A percentile compares a stretch with the other conserved stretches of the same genome.
Conservation (phyloP, 306 rosid species). For the Cyamopsis tetragonoloba region DNA sequence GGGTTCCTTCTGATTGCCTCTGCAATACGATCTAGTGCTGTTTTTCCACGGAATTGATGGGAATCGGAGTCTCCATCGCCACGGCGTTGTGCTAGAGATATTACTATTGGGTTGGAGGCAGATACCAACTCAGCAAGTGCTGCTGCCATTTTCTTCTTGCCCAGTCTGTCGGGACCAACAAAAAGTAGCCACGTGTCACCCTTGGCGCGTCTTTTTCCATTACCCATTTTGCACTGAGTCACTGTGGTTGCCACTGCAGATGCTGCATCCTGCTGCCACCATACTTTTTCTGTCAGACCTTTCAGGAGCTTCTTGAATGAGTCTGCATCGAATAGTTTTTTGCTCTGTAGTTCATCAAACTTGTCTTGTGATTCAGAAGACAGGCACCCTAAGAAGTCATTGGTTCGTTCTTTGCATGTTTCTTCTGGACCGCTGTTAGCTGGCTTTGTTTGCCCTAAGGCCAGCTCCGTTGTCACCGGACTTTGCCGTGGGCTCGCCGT, state of each 20-base stretch:
- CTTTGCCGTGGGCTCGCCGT: conserved; percentile 36
- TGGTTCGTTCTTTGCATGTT: conserved; percentile 45
- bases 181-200: conserved; percentile 90
- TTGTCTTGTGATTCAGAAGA: conserved; percentile 69
- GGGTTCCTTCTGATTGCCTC: conserved; percentile 84
- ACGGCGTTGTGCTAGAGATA: conserved; percentile 53
- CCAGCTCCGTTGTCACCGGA: conserved; percentile 72
- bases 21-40: conserved; percentile 68
- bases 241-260: conserved; percentile 73
- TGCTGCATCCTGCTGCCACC: conserved; percentile 99
- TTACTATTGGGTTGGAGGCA: conserved; percentile 60
- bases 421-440: conserved; percentile 34
- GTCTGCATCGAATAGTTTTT: conserved; percentile 60
- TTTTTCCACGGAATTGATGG: conserved; percentile 77
- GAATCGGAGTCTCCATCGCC: conserved; percentile 52
- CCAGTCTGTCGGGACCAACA: conserved; percentile 81
- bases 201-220: conserved; percentile 61
- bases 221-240: conserved; percentile 72
- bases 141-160: conserved; percentile 93
- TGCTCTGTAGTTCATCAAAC: conserved; percentile 44
- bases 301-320: conserved; percentile 77
- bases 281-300: conserved; percentile 76
- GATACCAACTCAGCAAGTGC: conserved; percentile 79
- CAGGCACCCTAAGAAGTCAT: conserved; percentile 65
- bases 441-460: conserved; percentile 65